Percentiles rank a stretch among this genome's conserved stretches.
These are phyloP conservation scores for Benincasa hispida DNA, from an alignment of 306 rosid species.

Conservation along the genomic window DNA sequence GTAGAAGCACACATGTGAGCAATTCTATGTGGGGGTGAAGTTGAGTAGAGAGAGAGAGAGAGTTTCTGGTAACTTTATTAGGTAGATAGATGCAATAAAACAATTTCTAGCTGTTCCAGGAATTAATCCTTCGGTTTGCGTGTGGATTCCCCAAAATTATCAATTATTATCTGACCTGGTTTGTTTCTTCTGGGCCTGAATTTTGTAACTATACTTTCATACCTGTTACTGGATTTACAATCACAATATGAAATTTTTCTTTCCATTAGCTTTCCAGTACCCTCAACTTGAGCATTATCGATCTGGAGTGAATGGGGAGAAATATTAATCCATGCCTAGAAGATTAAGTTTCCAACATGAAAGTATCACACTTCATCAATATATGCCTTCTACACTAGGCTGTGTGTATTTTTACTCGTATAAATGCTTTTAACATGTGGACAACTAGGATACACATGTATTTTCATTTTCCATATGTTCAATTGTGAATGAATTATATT, in stretches of 20 bases:
- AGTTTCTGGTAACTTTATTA: neutral
- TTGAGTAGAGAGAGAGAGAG: neutral
- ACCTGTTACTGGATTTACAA: neutral
- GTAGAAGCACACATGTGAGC: slow-evolving; percentile 17
- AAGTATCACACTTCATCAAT: neutral
- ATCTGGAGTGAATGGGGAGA: neutral
- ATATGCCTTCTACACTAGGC: neutral
- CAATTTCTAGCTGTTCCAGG: neutral
- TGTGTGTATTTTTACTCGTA: neutral
- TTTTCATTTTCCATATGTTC: neutral
- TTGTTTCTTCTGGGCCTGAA: neutral
- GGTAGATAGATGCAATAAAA: neutral
- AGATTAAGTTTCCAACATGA: neutral
- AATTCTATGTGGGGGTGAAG: neutral
- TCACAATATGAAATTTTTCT: neutral
- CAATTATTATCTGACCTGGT: neutral
- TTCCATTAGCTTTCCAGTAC: neutral
- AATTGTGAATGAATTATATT: neutral
- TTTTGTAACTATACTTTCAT: neutral
- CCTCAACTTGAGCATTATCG: neutral
- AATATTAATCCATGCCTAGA: neutral
- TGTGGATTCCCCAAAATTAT: neutral
- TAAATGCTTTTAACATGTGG: neutral
- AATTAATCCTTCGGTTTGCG: neutral
- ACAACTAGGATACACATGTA: neutral